These are phyloP conservation scores for Ophiostoma sp. DNA, from an alignment of 2,329 filamentous ascomycete species.

Conservation along the genomic window DNA sequence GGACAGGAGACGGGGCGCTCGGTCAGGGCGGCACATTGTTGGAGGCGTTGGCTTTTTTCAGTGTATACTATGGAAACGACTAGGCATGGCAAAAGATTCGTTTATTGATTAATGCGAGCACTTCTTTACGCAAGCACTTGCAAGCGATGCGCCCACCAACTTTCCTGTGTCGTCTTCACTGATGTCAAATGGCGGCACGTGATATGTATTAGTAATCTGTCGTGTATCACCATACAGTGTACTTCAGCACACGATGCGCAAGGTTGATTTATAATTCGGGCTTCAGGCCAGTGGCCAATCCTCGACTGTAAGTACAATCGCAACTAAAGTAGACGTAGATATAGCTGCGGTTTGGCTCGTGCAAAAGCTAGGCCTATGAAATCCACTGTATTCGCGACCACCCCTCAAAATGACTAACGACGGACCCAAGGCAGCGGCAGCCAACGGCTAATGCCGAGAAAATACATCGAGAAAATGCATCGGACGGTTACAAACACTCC, in stretches of 20 bases:
- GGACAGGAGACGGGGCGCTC: not conserved
- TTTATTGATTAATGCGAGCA: not conserved
- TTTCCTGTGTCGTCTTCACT: not conserved
- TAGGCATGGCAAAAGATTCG: slow-evolving; percentile 19
- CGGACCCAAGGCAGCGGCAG: not conserved
- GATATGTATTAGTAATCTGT: not conserved
- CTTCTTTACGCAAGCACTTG: not conserved
- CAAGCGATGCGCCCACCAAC: not conserved
- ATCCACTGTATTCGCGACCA: slow-evolving; percentile 4
- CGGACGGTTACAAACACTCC: not conserved
- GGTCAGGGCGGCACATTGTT: slow-evolving; percentile 13
- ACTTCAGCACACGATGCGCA: not conserved
- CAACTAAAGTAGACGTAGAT: no score
- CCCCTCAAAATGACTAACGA: slow-evolving; percentile 5
- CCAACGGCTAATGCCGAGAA: slow-evolving; percentile 2
- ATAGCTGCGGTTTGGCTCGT: no score
- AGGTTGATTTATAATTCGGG: not conserved
- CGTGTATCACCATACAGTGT: no score
- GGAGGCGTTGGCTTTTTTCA: slow-evolving; percentile 19
- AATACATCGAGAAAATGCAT: not conserved
- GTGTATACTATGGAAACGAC: slow-evolving; percentile 21
- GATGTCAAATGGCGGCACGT: not conserved
- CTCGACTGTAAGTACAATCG: no score
- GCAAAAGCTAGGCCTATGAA: not conserved
- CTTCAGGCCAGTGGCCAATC: no score